These are phyloP conservation scores for Lasiodiplodia citricola DNA, from an alignment of 2,329 filamentous ascomycete species.

Conservation along the genomic window DNA sequence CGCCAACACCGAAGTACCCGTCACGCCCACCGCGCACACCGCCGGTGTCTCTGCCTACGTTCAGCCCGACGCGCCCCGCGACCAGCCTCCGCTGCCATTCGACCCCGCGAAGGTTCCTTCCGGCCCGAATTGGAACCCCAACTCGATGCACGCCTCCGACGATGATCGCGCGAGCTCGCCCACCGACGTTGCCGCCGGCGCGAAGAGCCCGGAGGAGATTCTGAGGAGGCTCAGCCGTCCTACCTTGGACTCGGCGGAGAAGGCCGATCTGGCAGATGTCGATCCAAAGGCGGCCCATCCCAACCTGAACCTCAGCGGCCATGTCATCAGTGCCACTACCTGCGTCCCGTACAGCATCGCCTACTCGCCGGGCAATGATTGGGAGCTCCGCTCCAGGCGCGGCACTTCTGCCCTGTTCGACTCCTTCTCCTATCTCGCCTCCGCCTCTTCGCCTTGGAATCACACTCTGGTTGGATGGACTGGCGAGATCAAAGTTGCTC, in stretches of 20 bases:
- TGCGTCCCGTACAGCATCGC: constrained; percentile 66
- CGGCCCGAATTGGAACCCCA: constrained; percentile 44
- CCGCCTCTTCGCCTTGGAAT: constrained; percentile 83
- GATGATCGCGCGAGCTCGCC: constrained; percentile 39
- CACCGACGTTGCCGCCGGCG: constrained; percentile 51
- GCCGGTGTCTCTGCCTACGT: constrained; percentile 46
- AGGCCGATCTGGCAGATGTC: constrained; percentile 51
- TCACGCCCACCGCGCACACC: constrained; percentile 49
- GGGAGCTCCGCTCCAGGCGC: constrained; percentile 75
- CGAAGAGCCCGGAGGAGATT: constrained; percentile 55
- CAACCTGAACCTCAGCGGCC: constrained; percentile 63
- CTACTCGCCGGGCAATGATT: constrained; percentile 59
- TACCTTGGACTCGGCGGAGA: constrained; percentile 39
- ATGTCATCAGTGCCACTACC: constrained; percentile 68
- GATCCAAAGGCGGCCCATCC: constrained; percentile 63
- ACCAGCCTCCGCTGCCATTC: constrained; percentile 36
- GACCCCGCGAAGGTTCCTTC: constrained; percentile 39
- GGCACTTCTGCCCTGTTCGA: constrained; percentile 93
- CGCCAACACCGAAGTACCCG: constrained; percentile 48
- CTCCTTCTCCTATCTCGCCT: constrained; percentile 85
- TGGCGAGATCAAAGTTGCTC: constrained; percentile 65
- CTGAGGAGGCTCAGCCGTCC: constrained; percentile 59
- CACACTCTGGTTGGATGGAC: constrained; percentile 96
- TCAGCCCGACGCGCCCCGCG: constrained; percentile 31
- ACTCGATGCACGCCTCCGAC: constrained; percentile 42